phyloP scores from a whole-genome alignment of 768 basidiomycete genomes.

The Daedaleopsis nitida region DNA sequence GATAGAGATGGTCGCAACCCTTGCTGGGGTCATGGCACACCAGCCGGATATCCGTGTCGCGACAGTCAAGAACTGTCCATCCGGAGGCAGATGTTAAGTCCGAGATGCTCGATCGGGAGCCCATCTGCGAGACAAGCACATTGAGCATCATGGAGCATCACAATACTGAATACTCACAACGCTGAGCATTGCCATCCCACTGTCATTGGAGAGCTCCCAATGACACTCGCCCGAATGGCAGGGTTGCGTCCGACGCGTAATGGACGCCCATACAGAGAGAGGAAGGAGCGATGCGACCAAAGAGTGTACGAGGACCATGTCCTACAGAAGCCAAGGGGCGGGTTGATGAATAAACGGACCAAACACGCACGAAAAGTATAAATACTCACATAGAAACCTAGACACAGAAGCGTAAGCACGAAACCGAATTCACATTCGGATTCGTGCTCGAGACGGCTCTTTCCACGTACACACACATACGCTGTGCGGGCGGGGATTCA shows the following conservation, averaged over 20 bases:
- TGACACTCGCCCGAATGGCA: slow-evolving; percentile 12
- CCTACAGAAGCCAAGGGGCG: too few species aligned
- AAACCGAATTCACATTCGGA: background rate
- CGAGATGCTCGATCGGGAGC: slow-evolving; percentile 29
- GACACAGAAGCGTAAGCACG: background rate
- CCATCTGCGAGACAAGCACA: slow-evolving; percentile 6
- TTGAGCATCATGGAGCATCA: background rate
- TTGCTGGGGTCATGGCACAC: slow-evolving; percentile 41
- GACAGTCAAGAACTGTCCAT: slow-evolving; percentile 52
- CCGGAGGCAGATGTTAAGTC: slow-evolving; percentile 49
- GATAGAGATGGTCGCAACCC: slow-evolving; percentile 44
- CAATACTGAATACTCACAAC: slow-evolving; percentile 2
- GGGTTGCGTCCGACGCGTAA: slow-evolving; percentile 8
- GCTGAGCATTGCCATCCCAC: slow-evolving; percentile 5
- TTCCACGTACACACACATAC: background rate
- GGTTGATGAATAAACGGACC: too few species aligned
- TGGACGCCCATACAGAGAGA: slow-evolving; percentile 8
- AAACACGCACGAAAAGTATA: too few species aligned
- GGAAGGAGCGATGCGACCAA: slow-evolving; percentile 8
- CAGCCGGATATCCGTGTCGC: slow-evolving; percentile 50
- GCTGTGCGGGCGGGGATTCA: background rate
- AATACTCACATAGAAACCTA: background rate
- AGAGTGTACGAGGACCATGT: slow-evolving; percentile 10
- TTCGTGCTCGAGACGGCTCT: background rate
- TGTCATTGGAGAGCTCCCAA: slow-evolving; percentile 6